Percentiles rank a stretch among this genome's conserved stretches.
Conservation (phyloP, 2,329 filamentous ascomycete species). For the Ramichloridium luteum region DNA sequence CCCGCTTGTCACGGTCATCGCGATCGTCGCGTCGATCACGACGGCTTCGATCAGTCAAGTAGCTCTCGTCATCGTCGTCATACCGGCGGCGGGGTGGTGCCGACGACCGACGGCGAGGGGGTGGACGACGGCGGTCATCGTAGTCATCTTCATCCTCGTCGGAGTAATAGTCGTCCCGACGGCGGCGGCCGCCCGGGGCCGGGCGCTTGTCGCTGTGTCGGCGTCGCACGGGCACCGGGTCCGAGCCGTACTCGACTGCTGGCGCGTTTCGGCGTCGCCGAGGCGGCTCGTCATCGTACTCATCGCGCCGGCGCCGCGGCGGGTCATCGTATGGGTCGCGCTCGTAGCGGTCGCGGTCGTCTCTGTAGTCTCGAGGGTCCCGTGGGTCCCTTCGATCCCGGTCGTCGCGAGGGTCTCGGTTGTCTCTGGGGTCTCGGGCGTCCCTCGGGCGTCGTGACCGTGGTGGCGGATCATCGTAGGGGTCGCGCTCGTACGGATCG, state of each 20-base stretch:
- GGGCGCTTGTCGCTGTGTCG: constrained; percentile 16
- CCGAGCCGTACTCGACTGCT: constrained; percentile 19
- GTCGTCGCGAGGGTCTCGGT: background rate
- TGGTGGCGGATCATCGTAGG: constrained; percentile 11
- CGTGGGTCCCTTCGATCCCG: constrained; percentile 3
- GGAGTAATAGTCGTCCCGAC: constrained; percentile 15
- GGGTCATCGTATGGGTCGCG: constrained; percentile 7
- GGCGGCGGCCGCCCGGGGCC: constrained; percentile 9
- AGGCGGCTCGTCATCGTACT: constrained; percentile 16
- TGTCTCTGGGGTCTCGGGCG: constrained; percentile 1
- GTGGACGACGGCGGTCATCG: constrained; percentile 9
- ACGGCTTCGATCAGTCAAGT: constrained; percentile 13
- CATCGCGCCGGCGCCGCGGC: constrained; percentile 6
- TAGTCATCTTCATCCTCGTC: constrained; percentile 13
- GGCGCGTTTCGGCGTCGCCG: constrained; percentile 16
- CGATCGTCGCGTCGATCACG: constrained; percentile 11
- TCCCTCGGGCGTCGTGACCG: constrained; percentile 9
- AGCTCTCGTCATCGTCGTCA: constrained; percentile 15
- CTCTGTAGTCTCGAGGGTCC: constrained; percentile 1
- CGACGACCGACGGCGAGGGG: constrained; percentile 13
- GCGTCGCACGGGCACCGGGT: constrained; percentile 17
- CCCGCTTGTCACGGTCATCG: constrained; percentile 6
- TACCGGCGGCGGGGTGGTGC: constrained; percentile 11
- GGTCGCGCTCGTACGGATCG: constrained; percentile 2
- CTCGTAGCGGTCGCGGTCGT: constrained; percentile 3